Evolutionary conservation across 306 rosid genomes (phyloP).

Genomic region (Aeschynomene evenia): DNA sequence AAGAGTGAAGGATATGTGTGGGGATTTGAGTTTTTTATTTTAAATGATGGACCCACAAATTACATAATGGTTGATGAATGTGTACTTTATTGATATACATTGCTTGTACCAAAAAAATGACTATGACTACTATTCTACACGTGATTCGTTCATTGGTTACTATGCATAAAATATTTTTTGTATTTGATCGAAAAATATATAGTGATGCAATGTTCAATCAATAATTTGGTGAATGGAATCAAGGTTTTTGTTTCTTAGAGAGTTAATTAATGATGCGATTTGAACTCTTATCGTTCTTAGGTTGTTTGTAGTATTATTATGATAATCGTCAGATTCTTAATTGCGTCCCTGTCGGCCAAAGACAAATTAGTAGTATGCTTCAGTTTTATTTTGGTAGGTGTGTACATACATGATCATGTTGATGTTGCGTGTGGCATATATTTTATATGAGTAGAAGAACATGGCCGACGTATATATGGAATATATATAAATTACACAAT

Average conservation of each 20-base stretch:
- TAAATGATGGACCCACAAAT: too few relatives aligned
- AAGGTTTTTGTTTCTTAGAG: neutral
- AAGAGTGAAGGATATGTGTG: too few relatives aligned
- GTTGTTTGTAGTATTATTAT: too few relatives aligned
- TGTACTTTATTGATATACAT: too few relatives aligned
- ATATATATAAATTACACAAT: neutral
- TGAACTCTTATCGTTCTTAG: neutral
- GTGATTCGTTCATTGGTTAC: neutral
- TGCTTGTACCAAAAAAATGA: neutral
- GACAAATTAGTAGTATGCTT: neutral
- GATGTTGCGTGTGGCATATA: neutral
- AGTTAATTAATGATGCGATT: neutral
- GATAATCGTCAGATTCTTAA: slow-evolving; percentile 16
- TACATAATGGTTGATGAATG: too few relatives aligned
- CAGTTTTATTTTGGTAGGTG: neutral
- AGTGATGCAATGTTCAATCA: too few relatives aligned
- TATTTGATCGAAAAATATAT: too few relatives aligned
- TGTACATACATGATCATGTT: neutral
- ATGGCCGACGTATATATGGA: slow-evolving; percentile 31
- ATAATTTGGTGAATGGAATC: neutral
- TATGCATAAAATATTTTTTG: neutral
- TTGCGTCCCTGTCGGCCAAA: slow-evolving; percentile 10
- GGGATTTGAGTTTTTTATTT: too few relatives aligned
- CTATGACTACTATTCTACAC: neutral
- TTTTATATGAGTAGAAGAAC: neutral